These are phyloP conservation scores for Stereum hirsutum DNA, from an alignment of 1,284 basidiomycete species.

Conservation along the genomic window DNA sequence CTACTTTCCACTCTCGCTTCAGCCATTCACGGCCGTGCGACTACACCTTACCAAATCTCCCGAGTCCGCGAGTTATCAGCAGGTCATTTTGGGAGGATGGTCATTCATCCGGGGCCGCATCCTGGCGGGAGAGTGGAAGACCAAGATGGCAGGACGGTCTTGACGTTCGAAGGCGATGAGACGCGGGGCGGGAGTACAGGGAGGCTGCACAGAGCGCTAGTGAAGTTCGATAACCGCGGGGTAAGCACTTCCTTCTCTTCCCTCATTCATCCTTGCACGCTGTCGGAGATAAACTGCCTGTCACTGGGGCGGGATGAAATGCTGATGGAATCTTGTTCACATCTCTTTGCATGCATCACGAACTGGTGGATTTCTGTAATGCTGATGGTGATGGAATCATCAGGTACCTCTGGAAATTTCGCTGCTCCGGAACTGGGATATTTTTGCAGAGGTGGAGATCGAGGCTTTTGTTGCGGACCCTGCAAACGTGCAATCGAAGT, in stretches of 20 bases:
- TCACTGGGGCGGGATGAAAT: neutral
- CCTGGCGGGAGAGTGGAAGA: slow-evolving; percentile 25
- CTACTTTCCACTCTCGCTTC: slow-evolving; percentile 47
- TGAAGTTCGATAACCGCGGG: slow-evolving; percentile 23
- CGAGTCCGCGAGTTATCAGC: slow-evolving; percentile 36
- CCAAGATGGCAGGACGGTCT: slow-evolving; percentile 31
- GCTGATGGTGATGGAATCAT: too few species aligned
- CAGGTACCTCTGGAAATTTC: slow-evolving; percentile 19
- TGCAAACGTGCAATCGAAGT: too few species aligned
- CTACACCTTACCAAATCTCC: slow-evolving; percentile 32
- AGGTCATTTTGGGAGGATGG: slow-evolving; percentile 49
- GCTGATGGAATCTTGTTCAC: neutral
- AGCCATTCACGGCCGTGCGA: slow-evolving; percentile 27
- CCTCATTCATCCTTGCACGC: neutral
- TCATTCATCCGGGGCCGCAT: slow-evolving; percentile 39
- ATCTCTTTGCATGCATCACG: neutral
- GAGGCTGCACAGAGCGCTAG: slow-evolving; percentile 42
- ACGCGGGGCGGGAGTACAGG: slow-evolving; percentile 49
- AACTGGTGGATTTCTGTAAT: too few species aligned
- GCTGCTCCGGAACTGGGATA: slow-evolving; percentile 44
- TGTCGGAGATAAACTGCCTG: too few species aligned
- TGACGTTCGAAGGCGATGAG: slow-evolving; percentile 65
- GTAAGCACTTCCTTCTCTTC: slow-evolving; percentile 5
- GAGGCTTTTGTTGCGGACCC: neutral
- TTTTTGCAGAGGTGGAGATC: slow-evolving; percentile 36